Evolutionary conservation across 345 rosid species (phyloP), one percentile per base, ranked within the genome.

Genomic region (Salix brachista): DNA sequence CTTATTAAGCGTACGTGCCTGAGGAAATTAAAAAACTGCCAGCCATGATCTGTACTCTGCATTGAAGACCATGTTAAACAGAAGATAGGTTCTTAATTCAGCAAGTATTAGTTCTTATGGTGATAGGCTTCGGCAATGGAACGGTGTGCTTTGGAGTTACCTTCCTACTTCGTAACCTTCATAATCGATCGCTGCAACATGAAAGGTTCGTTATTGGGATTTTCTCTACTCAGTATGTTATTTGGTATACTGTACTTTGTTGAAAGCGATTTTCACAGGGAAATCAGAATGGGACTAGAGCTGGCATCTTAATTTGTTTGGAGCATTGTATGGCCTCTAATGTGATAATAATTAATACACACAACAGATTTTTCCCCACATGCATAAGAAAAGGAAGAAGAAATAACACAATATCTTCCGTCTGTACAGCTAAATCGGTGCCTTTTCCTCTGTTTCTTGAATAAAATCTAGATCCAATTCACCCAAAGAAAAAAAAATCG

Each of bases 121-220:
- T 72, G 28, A 67, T 82, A 2, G 82, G 79, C 39, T 84, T 88
- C 17, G 91, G 92, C 8, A 23, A 87, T 14, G 91, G 89, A 6
- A 79, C 83, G 67, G 80, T 80, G 41, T 85, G 85, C 75, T 89
- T 80, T 34, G 44, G 85, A 87, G 9, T 19, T 90, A 0, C 90
- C 89, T 18, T 64, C 92, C 1, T 82, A 73, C 17, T 0, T 79
- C 6, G 52, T 88, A 12, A 79, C 88, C 32, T 32, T 83, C 70
- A 19, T 85, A 41, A 34, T 87, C 8, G 86, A 72, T 19, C 78
- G 67, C 28, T 77, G 74, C 71, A 86, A 65, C 30, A 73, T 92
- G 77, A 84, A 72, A 76, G 74, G 79, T 76, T 75, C 87, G 32
- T 54, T 88, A 42, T 64, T 89, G 0, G 73, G 76, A 30, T 84